Percentiles rank a stretch among this genome's conserved stretches.
Evolutionary conservation across 2,329 filamentous ascomycete genomes (phyloP).

Genomic region (Fusarium sp.): DNA sequence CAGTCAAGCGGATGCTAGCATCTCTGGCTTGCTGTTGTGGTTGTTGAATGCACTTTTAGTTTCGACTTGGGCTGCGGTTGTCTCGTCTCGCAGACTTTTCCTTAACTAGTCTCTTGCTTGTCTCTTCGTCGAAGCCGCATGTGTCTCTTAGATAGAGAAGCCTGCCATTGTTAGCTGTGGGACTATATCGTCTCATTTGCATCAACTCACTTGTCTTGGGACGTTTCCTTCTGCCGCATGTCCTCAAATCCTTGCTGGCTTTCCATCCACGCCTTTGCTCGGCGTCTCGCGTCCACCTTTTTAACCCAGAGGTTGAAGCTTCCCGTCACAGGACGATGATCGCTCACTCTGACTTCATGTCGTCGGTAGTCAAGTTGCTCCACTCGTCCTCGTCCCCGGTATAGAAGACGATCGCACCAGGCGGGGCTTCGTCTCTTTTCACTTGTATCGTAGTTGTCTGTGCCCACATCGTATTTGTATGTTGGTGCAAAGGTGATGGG

Average conservation of each 20-base stretch:
- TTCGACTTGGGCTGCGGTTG: slow-evolving; percentile 42
- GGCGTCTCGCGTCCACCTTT: slow-evolving; percentile 75
- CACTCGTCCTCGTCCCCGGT: slow-evolving; percentile 81
- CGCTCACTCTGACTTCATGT: slow-evolving; percentile 90
- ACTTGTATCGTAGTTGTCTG: slow-evolving; percentile 91
- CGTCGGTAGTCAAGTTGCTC: slow-evolving; percentile 88
- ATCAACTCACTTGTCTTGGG: slow-evolving; percentile 78
- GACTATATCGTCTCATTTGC: not conserved
- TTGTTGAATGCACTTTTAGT: slow-evolving; percentile 12
- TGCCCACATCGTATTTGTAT: slow-evolving; percentile 98
- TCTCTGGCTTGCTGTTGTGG: not conserved
- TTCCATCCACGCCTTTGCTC: slow-evolving; percentile 75
- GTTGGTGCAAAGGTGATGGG: slow-evolving; percentile 94
- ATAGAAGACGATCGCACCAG: slow-evolving; percentile 96
- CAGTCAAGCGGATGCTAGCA: not conserved
- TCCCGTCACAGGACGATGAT: slow-evolving; percentile 93
- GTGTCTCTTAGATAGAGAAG: slow-evolving; percentile 61
- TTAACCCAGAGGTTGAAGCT: slow-evolving; percentile 87
- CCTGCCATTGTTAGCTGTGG: slow-evolving; percentile 49
- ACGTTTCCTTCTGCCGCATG: slow-evolving; percentile 74
- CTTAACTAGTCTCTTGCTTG: slow-evolving; percentile 58
- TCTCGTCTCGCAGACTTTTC: slow-evolving; percentile 50
- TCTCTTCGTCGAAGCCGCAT: slow-evolving; percentile 65
- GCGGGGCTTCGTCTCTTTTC: slow-evolving; percentile 95
- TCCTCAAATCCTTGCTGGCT: slow-evolving; percentile 80